phyloP scores from a whole-genome alignment of 768 basidiomycete genomes.

The Podaxis sp. region DNA sequence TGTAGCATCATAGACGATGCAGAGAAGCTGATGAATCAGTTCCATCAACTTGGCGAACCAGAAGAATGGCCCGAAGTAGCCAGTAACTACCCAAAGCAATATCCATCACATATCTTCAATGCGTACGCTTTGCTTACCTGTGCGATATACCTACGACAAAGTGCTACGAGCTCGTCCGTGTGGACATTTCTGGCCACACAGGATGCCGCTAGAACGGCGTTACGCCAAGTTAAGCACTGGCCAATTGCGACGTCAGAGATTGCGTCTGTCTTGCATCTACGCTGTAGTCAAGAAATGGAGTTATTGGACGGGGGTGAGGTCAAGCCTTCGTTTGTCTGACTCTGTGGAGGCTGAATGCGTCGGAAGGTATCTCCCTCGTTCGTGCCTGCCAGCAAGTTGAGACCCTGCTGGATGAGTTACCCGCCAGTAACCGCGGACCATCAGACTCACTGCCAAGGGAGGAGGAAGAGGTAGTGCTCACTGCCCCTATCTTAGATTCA shows the following conservation, averaged over 20 bases:
- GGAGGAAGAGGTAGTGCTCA: background rate
- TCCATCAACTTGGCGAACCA: background rate
- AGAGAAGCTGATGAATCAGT: slow-evolving; percentile 5
- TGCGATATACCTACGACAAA: background rate
- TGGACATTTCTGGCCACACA: background rate
- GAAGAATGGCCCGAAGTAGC: background rate
- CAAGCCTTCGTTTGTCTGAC: background rate
- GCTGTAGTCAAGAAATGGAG: background rate
- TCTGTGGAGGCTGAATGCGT: background rate
- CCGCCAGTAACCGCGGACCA: background rate
- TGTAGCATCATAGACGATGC: slow-evolving; percentile 1
- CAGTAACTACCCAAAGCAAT: slow-evolving; percentile 2
- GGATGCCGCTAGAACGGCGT: background rate
- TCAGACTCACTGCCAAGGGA: background rate
- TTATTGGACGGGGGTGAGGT: background rate
- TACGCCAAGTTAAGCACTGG: background rate
- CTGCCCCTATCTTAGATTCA: background rate
- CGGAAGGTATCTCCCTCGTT: background rate
- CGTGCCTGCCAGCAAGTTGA: background rate
- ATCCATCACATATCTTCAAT: slow-evolving; percentile 5
- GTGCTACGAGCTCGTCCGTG: background rate
- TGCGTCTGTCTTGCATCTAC: background rate
- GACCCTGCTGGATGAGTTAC: background rate
- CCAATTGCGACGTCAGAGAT: background rate
- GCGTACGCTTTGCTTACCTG: slow-evolving; percentile 4